These are phyloP conservation scores for Candida buenavistaensis DNA, from an alignment of 1,139 yeast species.

Conservation along the genomic window DNA sequence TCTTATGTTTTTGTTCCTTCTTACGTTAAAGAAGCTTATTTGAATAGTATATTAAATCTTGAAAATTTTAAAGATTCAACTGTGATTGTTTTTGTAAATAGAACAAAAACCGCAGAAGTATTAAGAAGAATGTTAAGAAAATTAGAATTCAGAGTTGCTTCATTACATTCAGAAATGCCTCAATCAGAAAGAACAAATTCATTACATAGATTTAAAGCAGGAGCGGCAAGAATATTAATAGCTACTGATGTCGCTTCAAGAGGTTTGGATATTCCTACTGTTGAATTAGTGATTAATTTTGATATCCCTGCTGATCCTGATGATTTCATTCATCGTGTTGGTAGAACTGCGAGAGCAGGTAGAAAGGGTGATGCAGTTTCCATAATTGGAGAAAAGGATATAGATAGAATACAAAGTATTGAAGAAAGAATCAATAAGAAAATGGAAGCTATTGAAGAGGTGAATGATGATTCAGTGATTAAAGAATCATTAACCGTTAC, in stretches of 20 bases:
- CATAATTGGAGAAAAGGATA: conserved; percentile 82
- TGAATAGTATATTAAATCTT: conserved; percentile 64
- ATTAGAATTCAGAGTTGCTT: conserved; percentile 78
- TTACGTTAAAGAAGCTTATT: conserved; percentile 86
- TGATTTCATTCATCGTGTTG: conserved; percentile 96
- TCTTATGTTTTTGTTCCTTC: conserved; percentile 66
- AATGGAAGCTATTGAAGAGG: conserved; percentile 68
- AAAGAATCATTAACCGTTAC: conserved; percentile 66
- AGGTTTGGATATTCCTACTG: conserved; percentile 95
- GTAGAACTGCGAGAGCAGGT: conserved; percentile 99
- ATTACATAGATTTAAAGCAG: conserved; percentile 88
- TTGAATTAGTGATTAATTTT: conserved; percentile 82
- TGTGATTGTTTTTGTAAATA: conserved; percentile 85
- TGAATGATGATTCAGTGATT: conserved; percentile 76
- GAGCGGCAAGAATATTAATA: conserved; percentile 86
- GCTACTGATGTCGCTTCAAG: conserved; percentile 98
- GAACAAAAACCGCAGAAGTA: conserved; percentile 87
- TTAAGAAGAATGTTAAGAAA: conserved; percentile 72
- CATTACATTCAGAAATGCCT: conserved; percentile 93
- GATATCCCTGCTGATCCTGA: conserved; percentile 97
- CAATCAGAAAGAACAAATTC: conserved; percentile 90
- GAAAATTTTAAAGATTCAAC: conserved; percentile 65
- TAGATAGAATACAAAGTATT: conserved; percentile 76
- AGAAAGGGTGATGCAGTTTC: conserved; percentile 58
- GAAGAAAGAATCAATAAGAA: conserved; percentile 81